These are phyloP conservation scores for Cercospora brassicicola DNA, from an alignment of 2,329 filamentous ascomycete genomes.

Conservation along the genomic window DNA sequence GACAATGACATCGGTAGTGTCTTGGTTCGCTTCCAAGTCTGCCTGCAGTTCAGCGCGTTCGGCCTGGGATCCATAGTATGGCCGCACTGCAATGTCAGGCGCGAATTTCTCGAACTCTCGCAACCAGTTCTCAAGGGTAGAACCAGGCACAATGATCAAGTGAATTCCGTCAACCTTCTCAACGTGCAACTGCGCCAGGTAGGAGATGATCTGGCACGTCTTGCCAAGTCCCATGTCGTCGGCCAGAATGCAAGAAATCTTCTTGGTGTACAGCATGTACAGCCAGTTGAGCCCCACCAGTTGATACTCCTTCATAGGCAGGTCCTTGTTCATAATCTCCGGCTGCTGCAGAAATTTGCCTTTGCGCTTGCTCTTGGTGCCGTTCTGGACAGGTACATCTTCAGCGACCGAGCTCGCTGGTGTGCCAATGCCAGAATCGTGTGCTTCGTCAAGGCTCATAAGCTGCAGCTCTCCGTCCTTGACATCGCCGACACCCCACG, in stretches of 20 bases:
- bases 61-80: conserved; percentile 69
- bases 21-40: conserved; percentile 62
- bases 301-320: conserved; percentile 88
- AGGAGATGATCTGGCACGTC: conserved; percentile 92
- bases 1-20: conserved; percentile 68
- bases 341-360: conserved; percentile 64
- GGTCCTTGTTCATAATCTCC: conserved; percentile 69
- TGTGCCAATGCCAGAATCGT: conserved; percentile 69
- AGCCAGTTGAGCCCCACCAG: conserved; percentile 95
- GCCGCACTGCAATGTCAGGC: conserved; percentile 68
- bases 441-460: conserved; percentile 54
- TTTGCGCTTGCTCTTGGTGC: conserved; percentile 48
- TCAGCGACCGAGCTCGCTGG: conserved; percentile 47
- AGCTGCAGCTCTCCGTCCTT: conserved; percentile 62
- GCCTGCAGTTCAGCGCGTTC: conserved; percentile 69
- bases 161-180: conserved; percentile 68
- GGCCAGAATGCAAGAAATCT: conserved; percentile 84
- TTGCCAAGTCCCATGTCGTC: conserved; percentile 97
- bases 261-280: conserved; percentile 73
- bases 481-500: conserved; percentile 64
- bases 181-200: conserved; percentile 79
- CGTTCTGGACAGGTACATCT: conserved; percentile 31
- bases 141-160: conserved; percentile 86
- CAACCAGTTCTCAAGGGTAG: conserved; percentile 94
- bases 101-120: conserved; percentile 87